Evolutionary conservation across 1,139 yeast genomes (phyloP), one percentile per base, ranked within the genome.

Genomic region (Hyphopichia buzzinii): DNA sequence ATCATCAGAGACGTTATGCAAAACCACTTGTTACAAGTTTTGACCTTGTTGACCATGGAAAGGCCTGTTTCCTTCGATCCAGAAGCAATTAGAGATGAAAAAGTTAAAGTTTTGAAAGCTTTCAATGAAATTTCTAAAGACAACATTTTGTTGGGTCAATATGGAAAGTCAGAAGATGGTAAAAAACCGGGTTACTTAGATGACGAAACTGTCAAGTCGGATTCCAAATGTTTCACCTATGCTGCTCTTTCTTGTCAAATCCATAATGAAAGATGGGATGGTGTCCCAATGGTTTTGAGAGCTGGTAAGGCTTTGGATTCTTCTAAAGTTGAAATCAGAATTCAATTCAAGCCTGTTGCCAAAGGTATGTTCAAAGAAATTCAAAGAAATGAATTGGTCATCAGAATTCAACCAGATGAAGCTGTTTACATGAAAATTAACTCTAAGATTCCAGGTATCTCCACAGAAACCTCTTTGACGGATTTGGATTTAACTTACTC

Each of bases 1-100:
- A 92, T 92, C 55, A 87, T 92, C 48, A 81, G 99, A 64, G 99
- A 92, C 58, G 97, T 92, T 37, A 90, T 94, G 89, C 99, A 92
- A 70, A 92, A 92, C 74, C 99, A 92, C 66, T 67, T 92, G 55
- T 73, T 92, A 54, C 99, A 92, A 68, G 95, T 92, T 19, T 70
- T 92, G 58, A 89, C 97, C 6, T 67, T 94, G 43, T 70, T 92
- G 46, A 88, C 97, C 37, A 90, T 92, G 97, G 98, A 92, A 59
- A 79, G 96, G 61, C 98, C 99, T 11, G 83, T 78, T 17, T 79
- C 92, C 14, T 84, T 84, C 54, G 88, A 84, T 50, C 88, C 97
- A 11, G 98, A 92, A 68, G 84, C 92, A 29, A 81, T 92, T 41
- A 84, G 98, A 64, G 97, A 92, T 61, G 98, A 89, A 62, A 92